phyloP scores from a whole-genome alignment of 2,329 filamentous ascomycete genomes.

The Aschersonia sp. region DNA sequence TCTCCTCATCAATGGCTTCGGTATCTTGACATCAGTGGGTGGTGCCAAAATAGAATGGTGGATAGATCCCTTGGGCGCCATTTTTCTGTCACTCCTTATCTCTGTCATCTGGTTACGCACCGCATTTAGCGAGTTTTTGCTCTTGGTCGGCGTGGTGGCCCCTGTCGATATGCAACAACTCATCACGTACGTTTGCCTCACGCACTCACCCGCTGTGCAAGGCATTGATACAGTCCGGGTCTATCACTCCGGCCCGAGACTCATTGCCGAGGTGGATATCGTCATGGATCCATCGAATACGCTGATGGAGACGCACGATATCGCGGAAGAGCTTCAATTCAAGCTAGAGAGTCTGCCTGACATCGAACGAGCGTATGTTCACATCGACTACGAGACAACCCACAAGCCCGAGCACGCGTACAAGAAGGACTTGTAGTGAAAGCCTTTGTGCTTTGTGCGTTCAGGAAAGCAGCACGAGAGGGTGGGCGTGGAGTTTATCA shows the following conservation, averaged over 20 bases:
- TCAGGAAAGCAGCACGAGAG: too few relatives aligned
- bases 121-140: constrained; percentile 76
- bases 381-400: constrained; percentile 93
- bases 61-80: constrained; percentile 87
- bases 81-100: constrained; percentile 68
- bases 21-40: constrained; percentile 81
- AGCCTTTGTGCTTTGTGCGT: too few relatives aligned
- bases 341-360: constrained; percentile 88
- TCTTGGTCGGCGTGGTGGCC: constrained; percentile 81
- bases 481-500: too few relatives aligned
- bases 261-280: constrained; percentile 92
- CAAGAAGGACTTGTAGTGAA: constrained; percentile 42
- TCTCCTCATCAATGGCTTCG: constrained; percentile 89
- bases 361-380: constrained; percentile 87
- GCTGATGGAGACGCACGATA: constrained; percentile 72
- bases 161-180: constrained; percentile 78
- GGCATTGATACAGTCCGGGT: constrained; percentile 92
- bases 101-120: constrained; percentile 71
- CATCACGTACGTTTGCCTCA: constrained; percentile 85
- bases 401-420: constrained; percentile 74
- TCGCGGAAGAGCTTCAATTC: constrained; percentile 85
- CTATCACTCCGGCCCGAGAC: constrained; percentile 76
- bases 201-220: constrained; percentile 66
- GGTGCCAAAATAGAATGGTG: constrained; percentile 84
- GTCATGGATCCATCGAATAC: constrained; percentile 72